Percentiles rank a stretch among this genome's conserved stretches.
phyloP scores from a whole-genome alignment of 306 rosid genomes.

The Vachellia pachyceras region DNA sequence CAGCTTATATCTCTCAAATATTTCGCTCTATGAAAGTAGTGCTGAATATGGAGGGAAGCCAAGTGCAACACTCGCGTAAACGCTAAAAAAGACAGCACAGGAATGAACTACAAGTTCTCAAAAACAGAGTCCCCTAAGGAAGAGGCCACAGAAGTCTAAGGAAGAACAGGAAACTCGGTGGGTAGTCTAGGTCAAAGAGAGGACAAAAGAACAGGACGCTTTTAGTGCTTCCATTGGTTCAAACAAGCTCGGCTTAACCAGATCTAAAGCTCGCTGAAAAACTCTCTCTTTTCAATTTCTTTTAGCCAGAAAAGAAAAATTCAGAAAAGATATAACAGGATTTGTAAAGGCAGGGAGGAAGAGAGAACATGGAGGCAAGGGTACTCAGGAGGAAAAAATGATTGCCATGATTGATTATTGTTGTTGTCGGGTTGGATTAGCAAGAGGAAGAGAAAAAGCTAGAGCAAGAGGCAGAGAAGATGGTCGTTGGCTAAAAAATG shows the following conservation, averaged over 20 bases:
- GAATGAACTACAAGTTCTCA: conserved; percentile 39
- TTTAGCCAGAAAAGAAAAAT: conserved; percentile 34
- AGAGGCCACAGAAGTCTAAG: conserved; percentile 1
- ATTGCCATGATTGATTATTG: conserved; percentile 49
- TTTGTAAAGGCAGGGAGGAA: conserved; percentile 35
- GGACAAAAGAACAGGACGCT: conserved; percentile 49
- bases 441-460: conserved; percentile 14
- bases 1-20: conserved; percentile 16
- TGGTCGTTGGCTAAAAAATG: too few relatives aligned
- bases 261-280: conserved; percentile 64
- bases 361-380: conserved; percentile 37
- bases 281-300: conserved; percentile 19
- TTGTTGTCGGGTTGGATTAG: conserved; percentile 32
- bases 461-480: conserved; percentile 36
- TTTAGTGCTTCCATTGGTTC: conserved; percentile 48
- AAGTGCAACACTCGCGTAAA: neutral
- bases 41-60: conserved; percentile 30
- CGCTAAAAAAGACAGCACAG: conserved; percentile 20
- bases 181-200: conserved; percentile 48
- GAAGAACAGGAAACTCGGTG: conserved; percentile 46
- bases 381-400: conserved; percentile 54
- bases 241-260: conserved; percentile 52
- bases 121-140: conserved; percentile 24
- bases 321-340: conserved; percentile 45
- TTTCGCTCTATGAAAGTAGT: conserved; percentile 31